Percentiles rank a stretch among this genome's conserved stretches.
These are phyloP conservation scores for Cardamine resedifolia DNA, from an alignment of 345 rosid genomes.

Conservation along the genomic window DNA sequence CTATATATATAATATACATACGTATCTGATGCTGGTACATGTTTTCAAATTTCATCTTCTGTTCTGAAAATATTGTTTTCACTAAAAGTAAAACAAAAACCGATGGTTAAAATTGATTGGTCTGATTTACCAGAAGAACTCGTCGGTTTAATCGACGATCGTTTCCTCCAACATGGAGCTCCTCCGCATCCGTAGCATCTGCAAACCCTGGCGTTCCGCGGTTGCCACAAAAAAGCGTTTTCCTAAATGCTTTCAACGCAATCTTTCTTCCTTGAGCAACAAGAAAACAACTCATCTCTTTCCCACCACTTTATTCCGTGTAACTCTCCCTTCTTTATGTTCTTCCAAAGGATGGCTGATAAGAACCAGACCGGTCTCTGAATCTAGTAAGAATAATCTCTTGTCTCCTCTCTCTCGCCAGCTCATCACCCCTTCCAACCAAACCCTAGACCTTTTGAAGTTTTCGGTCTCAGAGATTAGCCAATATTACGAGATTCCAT, in stretches of 20 bases:
- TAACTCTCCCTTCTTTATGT: conserved; percentile 2
- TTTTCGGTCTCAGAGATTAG: neutral
- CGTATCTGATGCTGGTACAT: no score
- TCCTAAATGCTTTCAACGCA: neutral
- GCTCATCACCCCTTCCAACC: neutral
- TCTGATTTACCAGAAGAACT: conserved; percentile 12
- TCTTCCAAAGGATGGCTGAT: conserved; percentile 5
- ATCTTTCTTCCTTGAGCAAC: neutral
- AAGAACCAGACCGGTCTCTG: neutral
- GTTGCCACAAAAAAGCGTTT: neutral
- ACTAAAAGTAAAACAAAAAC: no score
- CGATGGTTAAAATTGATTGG: neutral
- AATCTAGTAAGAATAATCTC: neutral
- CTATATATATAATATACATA: no score
- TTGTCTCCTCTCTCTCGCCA: neutral
- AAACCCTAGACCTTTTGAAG: neutral
- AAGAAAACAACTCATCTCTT: neutral
- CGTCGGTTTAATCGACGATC: neutral
- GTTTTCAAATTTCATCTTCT: no score
- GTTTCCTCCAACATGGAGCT: neutral
- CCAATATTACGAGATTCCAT: neutral
- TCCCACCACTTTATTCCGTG: neutral
- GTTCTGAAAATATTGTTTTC: no score
- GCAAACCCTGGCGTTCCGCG: conserved; percentile 7
- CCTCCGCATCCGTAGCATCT: neutral